Conservation (phyloP, 2,329 filamentous ascomycete genomes). For the Rutstroemia sp. region DNA sequence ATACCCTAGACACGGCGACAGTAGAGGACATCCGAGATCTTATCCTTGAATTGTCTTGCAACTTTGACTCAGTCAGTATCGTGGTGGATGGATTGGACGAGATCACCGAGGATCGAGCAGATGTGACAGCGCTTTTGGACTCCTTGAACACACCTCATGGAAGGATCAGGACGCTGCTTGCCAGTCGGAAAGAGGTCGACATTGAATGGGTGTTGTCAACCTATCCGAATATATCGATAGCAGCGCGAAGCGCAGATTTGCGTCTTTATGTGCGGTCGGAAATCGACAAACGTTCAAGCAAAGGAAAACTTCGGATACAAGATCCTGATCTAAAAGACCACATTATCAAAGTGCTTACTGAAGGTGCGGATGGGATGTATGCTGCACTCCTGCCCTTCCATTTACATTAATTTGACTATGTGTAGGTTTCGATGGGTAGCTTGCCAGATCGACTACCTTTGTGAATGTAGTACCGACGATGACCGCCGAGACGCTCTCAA, state of each 20-base stretch:
- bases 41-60: not conserved
- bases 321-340: constrained; percentile 9
- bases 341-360: constrained; percentile 12
- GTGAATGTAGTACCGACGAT: constrained; percentile 17
- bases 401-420: constrained; percentile 8
- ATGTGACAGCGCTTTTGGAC: constrained; percentile 7
- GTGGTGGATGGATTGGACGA: constrained; percentile 28
- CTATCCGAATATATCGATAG: constrained; percentile 11
- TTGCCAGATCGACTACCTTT: constrained; percentile 17
- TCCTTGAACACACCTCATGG: constrained; percentile 3
- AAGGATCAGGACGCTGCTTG: constrained; percentile 13
- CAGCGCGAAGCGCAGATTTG: constrained; percentile 13
- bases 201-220: constrained; percentile 1
- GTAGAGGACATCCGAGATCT: constrained; percentile 5
- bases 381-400: not conserved
- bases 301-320: constrained; percentile 6
- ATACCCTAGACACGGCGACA: not conserved
- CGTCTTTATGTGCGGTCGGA: constrained; percentile 15
- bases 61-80: constrained; percentile 17
- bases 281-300: constrained; percentile 10
- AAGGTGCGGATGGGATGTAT: constrained; percentile 17
- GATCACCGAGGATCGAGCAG: constrained; percentile 11
- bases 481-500: constrained; percentile 14
- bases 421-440: constrained; percentile 15
- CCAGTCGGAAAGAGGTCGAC: constrained; percentile 13